These are phyloP conservation scores for Fusarium equiseti DNA, from an alignment of 2,329 filamentous ascomycete species.

Conservation along the genomic window DNA sequence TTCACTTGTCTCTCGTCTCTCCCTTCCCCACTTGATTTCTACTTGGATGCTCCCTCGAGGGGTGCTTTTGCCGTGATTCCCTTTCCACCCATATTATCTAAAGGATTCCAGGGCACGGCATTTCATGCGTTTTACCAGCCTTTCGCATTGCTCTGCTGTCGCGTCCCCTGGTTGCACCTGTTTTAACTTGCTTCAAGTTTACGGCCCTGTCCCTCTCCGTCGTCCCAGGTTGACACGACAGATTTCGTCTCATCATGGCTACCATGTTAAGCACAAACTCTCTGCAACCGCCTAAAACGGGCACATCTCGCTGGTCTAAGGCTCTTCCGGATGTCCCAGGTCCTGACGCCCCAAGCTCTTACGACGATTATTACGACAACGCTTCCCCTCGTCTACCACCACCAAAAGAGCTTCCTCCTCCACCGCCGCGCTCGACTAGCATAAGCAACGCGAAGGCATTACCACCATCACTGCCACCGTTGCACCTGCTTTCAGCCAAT, in stretches of 20 bases:
- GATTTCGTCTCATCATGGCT: conserved; percentile 38
- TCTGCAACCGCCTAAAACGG: conserved; percentile 52
- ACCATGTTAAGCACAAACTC: conserved; percentile 42
- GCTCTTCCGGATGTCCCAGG: conserved; percentile 65
- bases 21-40: conserved; percentile 33
- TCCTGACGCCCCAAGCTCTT: conserved; percentile 40
- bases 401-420: conserved; percentile 42
- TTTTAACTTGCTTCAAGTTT: conserved; percentile 43
- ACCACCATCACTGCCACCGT: conserved; percentile 42
- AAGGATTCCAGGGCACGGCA: conserved; percentile 42
- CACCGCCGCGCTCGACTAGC: conserved; percentile 44
- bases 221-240: conserved; percentile 30
- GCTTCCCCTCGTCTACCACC: conserved; percentile 36
- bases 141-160: conserved; percentile 32
- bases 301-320: conserved; percentile 69
- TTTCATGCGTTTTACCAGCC: conserved; percentile 33
- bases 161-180: conserved; percentile 44
- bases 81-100: conserved; percentile 26
- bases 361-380: conserved; percentile 40
- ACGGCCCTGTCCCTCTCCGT: conserved; percentile 25
- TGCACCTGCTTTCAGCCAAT: conserved; percentile 42
- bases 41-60: conserved; percentile 38
- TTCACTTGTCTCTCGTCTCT: conserved; percentile 32
- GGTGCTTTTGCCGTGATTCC: conserved; percentile 29
- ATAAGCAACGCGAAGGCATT: conserved; percentile 43